phyloP scores from a whole-genome alignment of 2,329 filamentous ascomycete species.

The Triangularia setosa region DNA sequence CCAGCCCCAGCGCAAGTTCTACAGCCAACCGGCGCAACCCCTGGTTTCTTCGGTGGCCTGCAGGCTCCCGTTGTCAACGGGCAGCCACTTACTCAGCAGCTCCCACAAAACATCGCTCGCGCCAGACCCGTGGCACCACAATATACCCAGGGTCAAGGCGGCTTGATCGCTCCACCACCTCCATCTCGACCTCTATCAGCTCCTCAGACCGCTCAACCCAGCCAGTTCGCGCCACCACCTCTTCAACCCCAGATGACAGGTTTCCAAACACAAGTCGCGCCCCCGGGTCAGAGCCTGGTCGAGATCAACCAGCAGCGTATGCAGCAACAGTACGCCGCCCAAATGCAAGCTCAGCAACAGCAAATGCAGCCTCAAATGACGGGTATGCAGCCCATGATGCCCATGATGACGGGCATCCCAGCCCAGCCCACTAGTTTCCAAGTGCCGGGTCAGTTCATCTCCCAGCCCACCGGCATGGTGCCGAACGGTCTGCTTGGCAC shows the following conservation, averaged over 20 bases:
- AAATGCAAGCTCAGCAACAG: conserved; percentile 37
- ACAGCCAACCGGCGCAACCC: conserved; percentile 52
- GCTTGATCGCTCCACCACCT: conserved; percentile 70
- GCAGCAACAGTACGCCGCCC: conserved; percentile 55
- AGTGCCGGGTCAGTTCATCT: conserved; percentile 41
- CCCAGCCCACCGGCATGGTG: conserved; percentile 33
- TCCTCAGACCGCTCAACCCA: conserved; percentile 74
- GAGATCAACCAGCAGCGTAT: conserved; percentile 66
- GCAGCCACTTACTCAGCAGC: conserved; percentile 36
- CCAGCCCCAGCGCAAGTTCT: conserved; percentile 36
- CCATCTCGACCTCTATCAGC: conserved; percentile 81
- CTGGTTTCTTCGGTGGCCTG: conserved; percentile 54
- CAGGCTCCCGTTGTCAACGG: conserved; percentile 39
- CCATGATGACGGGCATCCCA: conserved; percentile 47
- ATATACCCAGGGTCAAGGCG: conserved; percentile 53
- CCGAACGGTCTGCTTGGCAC: not conserved
- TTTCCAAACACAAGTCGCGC: conserved; percentile 54
- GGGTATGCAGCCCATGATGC: conserved; percentile 41
- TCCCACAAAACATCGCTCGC: conserved; percentile 46
- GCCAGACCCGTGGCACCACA: conserved; percentile 71
- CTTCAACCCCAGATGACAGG: conserved; percentile 85
- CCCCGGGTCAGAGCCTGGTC: conserved; percentile 71
- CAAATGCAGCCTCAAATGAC: conserved; percentile 38
- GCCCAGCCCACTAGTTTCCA: conserved; percentile 36
- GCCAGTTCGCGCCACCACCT: conserved; percentile 67